These are phyloP conservation scores for Jamesozyma rosinii DNA, from an alignment of 805 yeast species.

Conservation along the genomic window DNA sequence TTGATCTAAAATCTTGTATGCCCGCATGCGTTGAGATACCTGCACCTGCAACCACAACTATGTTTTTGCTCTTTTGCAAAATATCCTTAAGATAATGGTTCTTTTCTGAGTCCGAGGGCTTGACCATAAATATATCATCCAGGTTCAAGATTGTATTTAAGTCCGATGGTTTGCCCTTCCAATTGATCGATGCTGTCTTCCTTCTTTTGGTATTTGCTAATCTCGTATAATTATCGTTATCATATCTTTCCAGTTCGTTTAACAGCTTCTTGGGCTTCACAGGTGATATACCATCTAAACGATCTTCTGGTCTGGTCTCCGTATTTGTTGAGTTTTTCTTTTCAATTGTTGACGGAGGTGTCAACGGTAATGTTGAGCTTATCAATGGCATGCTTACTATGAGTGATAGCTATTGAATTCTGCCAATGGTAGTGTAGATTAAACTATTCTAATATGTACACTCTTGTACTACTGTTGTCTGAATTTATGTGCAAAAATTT, in stretches of 20 bases:
- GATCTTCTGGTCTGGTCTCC: not conserved
- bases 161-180: not conserved
- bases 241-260: conserved; percentile 10
- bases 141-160: conserved; percentile 30
- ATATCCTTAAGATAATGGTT: conserved; percentile 41
- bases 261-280: conserved; percentile 18
- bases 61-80: conserved; percentile 44
- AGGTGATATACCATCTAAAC: not conserved
- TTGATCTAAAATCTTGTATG: conserved; percentile 78
- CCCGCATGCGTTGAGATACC: conserved; percentile 89
- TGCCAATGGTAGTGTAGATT: too few relatives aligned
- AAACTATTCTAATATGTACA: too few relatives aligned
- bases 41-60: conserved; percentile 74
- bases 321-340: not conserved
- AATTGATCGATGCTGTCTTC: conserved; percentile 15
- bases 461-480: too few relatives aligned
- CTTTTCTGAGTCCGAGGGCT: not conserved
- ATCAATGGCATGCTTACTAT: not conserved
- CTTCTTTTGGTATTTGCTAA: conserved; percentile 36
- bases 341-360: conserved; percentile 13
- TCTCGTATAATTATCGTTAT: not conserved
- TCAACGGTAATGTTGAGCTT: conserved; percentile 9
- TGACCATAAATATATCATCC: conserved; percentile 6
- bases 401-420: too few relatives aligned
- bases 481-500: too few relatives aligned